Conservation (phyloP, 371 early-diverging fungal species). For the Saksenaea oblongispora region DNA sequence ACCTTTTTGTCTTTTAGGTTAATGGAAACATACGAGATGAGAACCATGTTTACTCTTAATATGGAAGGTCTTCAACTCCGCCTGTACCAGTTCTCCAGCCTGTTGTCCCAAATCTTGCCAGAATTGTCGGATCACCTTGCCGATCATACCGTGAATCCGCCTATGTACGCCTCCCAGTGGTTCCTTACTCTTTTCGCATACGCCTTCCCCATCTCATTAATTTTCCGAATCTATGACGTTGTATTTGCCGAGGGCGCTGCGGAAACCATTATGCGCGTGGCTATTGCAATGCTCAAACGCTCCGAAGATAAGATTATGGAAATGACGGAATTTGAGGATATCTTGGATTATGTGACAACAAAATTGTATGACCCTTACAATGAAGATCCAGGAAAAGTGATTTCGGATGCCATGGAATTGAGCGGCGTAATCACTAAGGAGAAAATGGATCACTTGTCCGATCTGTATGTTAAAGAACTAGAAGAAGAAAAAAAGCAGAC, state of each 20-base stretch:
- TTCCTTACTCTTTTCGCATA: slow-evolving; percentile 86
- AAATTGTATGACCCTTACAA: slow-evolving; percentile 76
- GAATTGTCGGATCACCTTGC: slow-evolving; percentile 70
- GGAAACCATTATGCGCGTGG: slow-evolving; percentile 81
- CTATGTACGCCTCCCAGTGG: slow-evolving; percentile 91
- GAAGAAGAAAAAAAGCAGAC: slow-evolving; percentile 67
- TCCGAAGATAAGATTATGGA: slow-evolving; percentile 67
- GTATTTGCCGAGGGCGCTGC: slow-evolving; percentile 80
- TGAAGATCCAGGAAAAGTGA: slow-evolving; percentile 64
- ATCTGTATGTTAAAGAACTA: slow-evolving; percentile 61
- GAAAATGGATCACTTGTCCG: slow-evolving; percentile 74
- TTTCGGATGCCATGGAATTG: slow-evolving; percentile 75
- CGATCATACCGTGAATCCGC: slow-evolving; percentile 69
- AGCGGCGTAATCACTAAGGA: slow-evolving; percentile 64
- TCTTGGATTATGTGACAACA: slow-evolving; percentile 74
- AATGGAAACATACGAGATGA: slow-evolving; percentile 87
- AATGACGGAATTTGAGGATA: slow-evolving; percentile 78
- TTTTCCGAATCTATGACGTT: slow-evolving; percentile 78
- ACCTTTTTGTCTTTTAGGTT: slow-evolving; percentile 48
- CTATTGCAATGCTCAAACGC: slow-evolving; percentile 78
- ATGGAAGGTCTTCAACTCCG: slow-evolving; percentile 84
- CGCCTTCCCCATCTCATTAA: slow-evolving; percentile 73
- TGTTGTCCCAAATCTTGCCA: slow-evolving; percentile 79
- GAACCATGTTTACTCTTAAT: slow-evolving; percentile 69
- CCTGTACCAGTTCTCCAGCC: slow-evolving; percentile 78